These are phyloP conservation scores for Pythium chondricola DNA, from an alignment of 352 stramenopile species.

Conservation along the genomic window DNA sequence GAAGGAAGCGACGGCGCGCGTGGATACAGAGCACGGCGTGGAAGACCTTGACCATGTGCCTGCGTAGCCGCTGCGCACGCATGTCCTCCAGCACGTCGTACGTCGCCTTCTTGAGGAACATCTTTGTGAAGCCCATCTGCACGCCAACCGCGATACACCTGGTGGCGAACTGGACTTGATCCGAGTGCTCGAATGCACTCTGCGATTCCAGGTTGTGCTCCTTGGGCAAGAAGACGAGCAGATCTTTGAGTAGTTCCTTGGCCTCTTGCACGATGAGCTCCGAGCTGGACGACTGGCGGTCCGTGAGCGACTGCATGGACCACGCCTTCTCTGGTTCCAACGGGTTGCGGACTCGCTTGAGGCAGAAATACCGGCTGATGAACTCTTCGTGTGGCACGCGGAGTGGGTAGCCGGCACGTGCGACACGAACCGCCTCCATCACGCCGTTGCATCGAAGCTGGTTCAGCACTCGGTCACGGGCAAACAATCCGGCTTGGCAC, in stretches of 20 bases:
- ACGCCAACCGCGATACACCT: constrained; percentile 54
- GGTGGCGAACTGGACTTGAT: constrained; percentile 58
- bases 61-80: constrained; percentile 52
- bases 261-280: constrained; percentile 45
- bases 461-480: constrained; percentile 68
- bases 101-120: constrained; percentile 91
- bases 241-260: constrained; percentile 73
- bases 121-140: constrained; percentile 94
- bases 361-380: constrained; percentile 65
- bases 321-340: constrained; percentile 23
- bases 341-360: constrained; percentile 47
- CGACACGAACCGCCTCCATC: constrained; percentile 83
- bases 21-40: constrained; percentile 57
- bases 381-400: constrained; percentile 75
- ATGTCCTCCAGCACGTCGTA: constrained; percentile 90
- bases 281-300: constrained; percentile 29
- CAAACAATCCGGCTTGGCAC: constrained; percentile 49
- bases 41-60: constrained; percentile 73
- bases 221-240: constrained; percentile 89
- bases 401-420: constrained; percentile 76
- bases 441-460: constrained; percentile 84
- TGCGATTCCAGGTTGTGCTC: constrained; percentile 77
- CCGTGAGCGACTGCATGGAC: constrained; percentile 38
- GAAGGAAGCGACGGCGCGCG: constrained; percentile 50
- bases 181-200: constrained; percentile 58